Evolutionary conservation across 352 stramenopile species (phyloP).

Genomic region (Phytophthora tubulina): DNA sequence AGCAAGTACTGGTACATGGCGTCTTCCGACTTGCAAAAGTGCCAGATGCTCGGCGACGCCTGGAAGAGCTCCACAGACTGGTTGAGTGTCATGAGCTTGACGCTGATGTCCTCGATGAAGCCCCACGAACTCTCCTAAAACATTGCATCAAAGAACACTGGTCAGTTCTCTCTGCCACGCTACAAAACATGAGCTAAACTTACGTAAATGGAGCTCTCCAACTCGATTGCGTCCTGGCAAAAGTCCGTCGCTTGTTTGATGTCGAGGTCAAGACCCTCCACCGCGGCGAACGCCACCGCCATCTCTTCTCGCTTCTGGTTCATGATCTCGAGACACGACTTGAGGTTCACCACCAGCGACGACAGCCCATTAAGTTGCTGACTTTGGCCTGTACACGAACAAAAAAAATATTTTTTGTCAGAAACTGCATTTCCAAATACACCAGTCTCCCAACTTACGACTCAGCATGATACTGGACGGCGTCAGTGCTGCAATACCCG

Average conservation of each 20-base stretch:
- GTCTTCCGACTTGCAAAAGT: constrained; percentile 88
- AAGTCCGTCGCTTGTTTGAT: constrained; percentile 86
- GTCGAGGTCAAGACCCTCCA: constrained; percentile 79
- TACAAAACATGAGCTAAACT: constrained; percentile 21
- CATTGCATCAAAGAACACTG: constrained; percentile 11
- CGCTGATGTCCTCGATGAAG: constrained; percentile 84
- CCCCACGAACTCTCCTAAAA: constrained; percentile 79
- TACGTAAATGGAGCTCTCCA: constrained; percentile 80
- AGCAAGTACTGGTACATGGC: constrained; percentile 83
- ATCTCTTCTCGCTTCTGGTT: constrained; percentile 86
- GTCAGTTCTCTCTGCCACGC: constrained; percentile 18
- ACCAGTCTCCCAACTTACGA: constrained; percentile 54
- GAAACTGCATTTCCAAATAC: not conserved
- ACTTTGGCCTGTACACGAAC: constrained; percentile 67
- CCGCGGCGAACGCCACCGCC: constrained; percentile 73
- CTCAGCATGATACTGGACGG: constrained; percentile 89
- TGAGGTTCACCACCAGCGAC: constrained; percentile 83
- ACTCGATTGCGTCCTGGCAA: constrained; percentile 83
- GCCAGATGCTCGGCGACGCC: constrained; percentile 74
- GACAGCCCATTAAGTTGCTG: constrained; percentile 81
- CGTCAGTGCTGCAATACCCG: constrained; percentile 77
- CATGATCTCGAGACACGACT: constrained; percentile 88
- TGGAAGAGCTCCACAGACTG: constrained; percentile 78
- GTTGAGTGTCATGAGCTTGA: constrained; percentile 73
- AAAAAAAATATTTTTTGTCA: constrained; percentile 11